Evolutionary conservation across 1,284 basidiomycete species (phyloP), one percentile per base, ranked within the genome.

Genomic region (Irpex rosettiformis): DNA sequence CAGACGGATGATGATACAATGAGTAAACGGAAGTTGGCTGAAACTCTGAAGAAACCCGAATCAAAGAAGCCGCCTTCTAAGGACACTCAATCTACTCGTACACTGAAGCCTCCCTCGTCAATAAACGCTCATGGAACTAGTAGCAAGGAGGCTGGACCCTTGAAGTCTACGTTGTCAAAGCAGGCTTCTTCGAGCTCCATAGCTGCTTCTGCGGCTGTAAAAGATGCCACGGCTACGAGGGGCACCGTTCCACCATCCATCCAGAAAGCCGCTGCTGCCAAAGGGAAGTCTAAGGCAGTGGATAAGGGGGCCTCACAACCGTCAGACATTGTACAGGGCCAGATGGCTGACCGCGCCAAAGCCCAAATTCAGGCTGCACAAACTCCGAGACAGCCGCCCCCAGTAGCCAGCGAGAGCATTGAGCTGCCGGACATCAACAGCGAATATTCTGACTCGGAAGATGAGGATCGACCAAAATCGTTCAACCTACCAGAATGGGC

Each of bases 401-500:
- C 57, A 2, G 57, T 58, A 4, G 25, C 57, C 29, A 55, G 53
- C 45, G 57, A 58, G 37, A 58, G 57, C 24, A 58, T 58, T 27
- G 57, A 58, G 47, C 57, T 58, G 16, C 57, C 57, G n/a, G 57
- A 58, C 53, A 58, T 58, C 57, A 58, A 58, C 30, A 55, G 53
- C 52, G 57, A 58, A 21, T 58, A 58, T 53, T 58, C 57, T 10
- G 43, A 58, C 47, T 58, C 57, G 18, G 95, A 94, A 53, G 93
- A 96, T 67, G 93, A 94, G 69, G 84, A 86, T 66, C 84, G 89
- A 22, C 79, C 80, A 52, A 79, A 82, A 59, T 86, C 86, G 29
- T 87, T 86, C 66, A 83, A 90, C 70, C 86, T 82, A 62, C 94
- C 87, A 3, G 80, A 82, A 18, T 98, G 96, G 95, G 92, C 94